These are phyloP conservation scores for Auricularia auricula-judae DNA, from an alignment of 768 basidiomycete genomes.

Conservation along the genomic window DNA sequence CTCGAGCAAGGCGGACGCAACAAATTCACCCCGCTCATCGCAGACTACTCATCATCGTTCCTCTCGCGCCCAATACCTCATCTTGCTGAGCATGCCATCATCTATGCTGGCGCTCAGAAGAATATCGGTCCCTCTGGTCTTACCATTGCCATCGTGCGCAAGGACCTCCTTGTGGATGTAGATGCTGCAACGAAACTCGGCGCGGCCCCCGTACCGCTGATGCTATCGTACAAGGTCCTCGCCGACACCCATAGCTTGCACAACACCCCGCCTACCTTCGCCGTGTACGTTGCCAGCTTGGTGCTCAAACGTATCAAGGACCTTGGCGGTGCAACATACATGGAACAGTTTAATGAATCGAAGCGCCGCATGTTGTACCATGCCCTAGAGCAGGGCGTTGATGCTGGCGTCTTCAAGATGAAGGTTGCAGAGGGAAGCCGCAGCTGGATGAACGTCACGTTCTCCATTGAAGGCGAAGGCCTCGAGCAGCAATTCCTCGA, in stretches of 20 bases:
- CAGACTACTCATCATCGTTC: slow-evolving; percentile 94
- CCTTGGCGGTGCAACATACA: slow-evolving; percentile 55
- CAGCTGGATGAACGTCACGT: slow-evolving; percentile 96
- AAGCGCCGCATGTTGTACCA: slow-evolving; percentile 75
- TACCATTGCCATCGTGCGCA: slow-evolving; percentile 87
- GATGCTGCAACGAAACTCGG: slow-evolving; percentile 68
- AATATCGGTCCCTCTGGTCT: slow-evolving; percentile 93
- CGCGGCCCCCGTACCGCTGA: slow-evolving; percentile 62
- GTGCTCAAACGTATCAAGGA: slow-evolving; percentile 63
- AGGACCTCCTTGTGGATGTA: slow-evolving; percentile 87
- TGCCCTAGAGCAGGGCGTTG: slow-evolving; percentile 58
- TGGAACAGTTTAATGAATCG: slow-evolving; percentile 50
- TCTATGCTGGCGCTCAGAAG: slow-evolving; percentile 97
- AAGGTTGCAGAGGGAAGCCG: slow-evolving; percentile 67
- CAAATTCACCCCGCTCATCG: slow-evolving; percentile 69
- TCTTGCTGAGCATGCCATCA: slow-evolving; percentile 81
- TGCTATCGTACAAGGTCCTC: slow-evolving; percentile 73
- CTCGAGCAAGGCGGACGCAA: slow-evolving; percentile 34
- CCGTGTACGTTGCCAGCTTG: slow-evolving; percentile 83
- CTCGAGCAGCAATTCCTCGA: slow-evolving; percentile 56
- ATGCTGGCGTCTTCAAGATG: slow-evolving; percentile 52
- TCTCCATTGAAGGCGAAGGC: slow-evolving; percentile 64
- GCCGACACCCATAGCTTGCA: slow-evolving; percentile 68
- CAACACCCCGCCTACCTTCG: slow-evolving; percentile 88
- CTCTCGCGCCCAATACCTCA: slow-evolving; percentile 87